phyloP scores from a whole-genome alignment of 768 basidiomycete genomes.

The Trametes elegans region DNA sequence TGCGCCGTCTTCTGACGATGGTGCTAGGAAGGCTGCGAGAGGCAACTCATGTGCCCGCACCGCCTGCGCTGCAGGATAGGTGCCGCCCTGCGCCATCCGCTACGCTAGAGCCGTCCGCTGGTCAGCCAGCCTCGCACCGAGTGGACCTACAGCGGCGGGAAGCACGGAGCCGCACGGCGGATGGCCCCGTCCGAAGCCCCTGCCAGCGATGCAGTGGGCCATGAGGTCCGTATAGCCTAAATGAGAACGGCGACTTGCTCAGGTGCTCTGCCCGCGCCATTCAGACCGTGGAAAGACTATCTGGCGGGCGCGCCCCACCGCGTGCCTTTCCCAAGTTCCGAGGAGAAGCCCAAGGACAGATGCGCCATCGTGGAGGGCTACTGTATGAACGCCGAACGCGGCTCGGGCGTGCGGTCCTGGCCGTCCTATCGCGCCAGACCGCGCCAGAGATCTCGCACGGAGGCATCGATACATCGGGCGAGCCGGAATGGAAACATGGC shows the following conservation, averaged over 20 bases:
- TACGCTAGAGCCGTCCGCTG: background rate
- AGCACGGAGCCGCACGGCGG: slow-evolving; percentile 18
- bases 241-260: slow-evolving; percentile 18
- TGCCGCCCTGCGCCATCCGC: background rate
- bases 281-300: slow-evolving; percentile 14
- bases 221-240: slow-evolving; percentile 11
- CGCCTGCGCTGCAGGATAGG: background rate
- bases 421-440: background rate
- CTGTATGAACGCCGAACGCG: slow-evolving; percentile 6
- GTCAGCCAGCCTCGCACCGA: slow-evolving; percentile 2
- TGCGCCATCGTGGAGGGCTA: background rate
- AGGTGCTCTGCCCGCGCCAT: slow-evolving; percentile 9
- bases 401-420: slow-evolving; percentile 14
- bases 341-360: slow-evolving; percentile 7
- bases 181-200: slow-evolving; percentile 4
- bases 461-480: background rate
- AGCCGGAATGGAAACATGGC: slow-evolving; percentile 1
- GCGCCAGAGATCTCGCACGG: no score
- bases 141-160: slow-evolving; percentile 22
- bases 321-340: slow-evolving; percentile 8
- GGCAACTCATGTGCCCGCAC: slow-evolving; percentile 3
- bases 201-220: slow-evolving; percentile 1
- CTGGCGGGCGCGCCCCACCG: slow-evolving; percentile 1
- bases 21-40: background rate
- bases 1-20: slow-evolving; percentile 1